These are phyloP conservation scores for Tetrapisispora taiwanensis DNA, from an alignment of 805 yeast species.

Conservation along the genomic window DNA sequence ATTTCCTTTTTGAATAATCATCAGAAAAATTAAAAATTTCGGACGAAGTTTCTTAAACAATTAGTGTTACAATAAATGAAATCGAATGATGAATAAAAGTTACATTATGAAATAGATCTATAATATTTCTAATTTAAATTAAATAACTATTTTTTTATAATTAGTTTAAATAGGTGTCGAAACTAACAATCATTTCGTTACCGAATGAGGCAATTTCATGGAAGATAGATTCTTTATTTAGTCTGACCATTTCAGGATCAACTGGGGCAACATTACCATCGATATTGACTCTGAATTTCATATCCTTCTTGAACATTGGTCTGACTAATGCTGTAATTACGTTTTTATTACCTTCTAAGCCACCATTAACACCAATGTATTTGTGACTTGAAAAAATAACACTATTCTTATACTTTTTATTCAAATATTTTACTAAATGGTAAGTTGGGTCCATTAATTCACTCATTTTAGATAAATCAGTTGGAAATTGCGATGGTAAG, in stretches of 20 bases:
- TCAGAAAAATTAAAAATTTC: too few species aligned
- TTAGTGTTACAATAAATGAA: too few species aligned
- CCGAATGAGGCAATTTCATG: conserved; percentile 62
- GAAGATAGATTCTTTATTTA: conserved; percentile 65
- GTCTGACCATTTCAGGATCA: conserved; percentile 40
- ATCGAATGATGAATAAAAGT: too few species aligned
- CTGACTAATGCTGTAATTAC: conserved; percentile 75
- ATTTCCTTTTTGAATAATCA: too few species aligned
- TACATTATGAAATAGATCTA: background rate
- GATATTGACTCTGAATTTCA: conserved; percentile 69
- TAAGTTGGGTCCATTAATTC: conserved; percentile 51
- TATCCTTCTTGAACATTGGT: conserved; percentile 48
- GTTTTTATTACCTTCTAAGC: conserved; percentile 44
- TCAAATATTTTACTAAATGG: conserved; percentile 51
- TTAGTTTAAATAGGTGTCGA: conserved; percentile 15
- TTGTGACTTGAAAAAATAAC: conserved; percentile 59
- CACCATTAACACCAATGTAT: conserved; percentile 43
- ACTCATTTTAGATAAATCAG: conserved; percentile 31
- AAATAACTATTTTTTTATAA: background rate
- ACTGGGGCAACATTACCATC: conserved; percentile 65
- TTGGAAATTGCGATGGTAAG: conserved; percentile 26
- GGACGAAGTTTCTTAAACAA: too few species aligned
- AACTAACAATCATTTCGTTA: conserved; percentile 48
- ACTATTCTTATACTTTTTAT: conserved; percentile 51
- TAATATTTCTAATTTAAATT: background rate